Base-by-base conservation (phyloP, 176 grass and related monocot species). In the Canna indica region DNA sequence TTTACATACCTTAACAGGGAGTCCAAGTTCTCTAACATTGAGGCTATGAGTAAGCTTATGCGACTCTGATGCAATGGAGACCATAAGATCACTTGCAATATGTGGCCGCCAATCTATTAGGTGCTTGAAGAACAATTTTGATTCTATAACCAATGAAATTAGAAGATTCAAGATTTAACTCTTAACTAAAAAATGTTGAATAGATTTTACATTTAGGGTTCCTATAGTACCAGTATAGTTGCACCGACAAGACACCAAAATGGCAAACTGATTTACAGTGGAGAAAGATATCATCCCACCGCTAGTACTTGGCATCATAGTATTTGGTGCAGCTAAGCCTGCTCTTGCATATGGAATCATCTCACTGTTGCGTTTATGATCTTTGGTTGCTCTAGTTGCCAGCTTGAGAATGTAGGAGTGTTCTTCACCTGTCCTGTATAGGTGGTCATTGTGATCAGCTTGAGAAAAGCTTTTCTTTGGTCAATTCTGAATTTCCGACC, bases 381-480 rank as follows among this genome's bases (percentile, higher is more conserved):
- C 79, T 77, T 74, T 86, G 33, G 56, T 80, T 32, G 72, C 67
- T 75, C 71, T 85, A 69, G 76, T 75, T 82, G 84, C 86, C 75
- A 85, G 84, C 78, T 99, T 99, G 60, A 99, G 84, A 88, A 99
- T 87, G 78, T 93, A 99, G 70, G 94, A 99, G 83, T 99, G 94
- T 34, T 99, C 86, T 77, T 93, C 89, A 5, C 84, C 86, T 28
- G 75, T 83, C 94, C 94, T 99, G 74, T 14, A 99, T 75, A 85
- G 27, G 26, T 83, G 68, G 1, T 69, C 54, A 52, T 75, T 63
- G 24, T 39, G n/a, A n/a, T 73, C 3, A 41, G 13, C n/a, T 8
- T 18, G 47, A 26, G 12, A 22, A 41, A 29, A 31, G 12, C 25
- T 59, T 41, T 42, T 16, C 34, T 26, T 0, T 28, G 5, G 50